Evolutionary conservation across 768 basidiomycete species (phyloP).

Genomic region (Cystobasidium tubakii): DNA sequence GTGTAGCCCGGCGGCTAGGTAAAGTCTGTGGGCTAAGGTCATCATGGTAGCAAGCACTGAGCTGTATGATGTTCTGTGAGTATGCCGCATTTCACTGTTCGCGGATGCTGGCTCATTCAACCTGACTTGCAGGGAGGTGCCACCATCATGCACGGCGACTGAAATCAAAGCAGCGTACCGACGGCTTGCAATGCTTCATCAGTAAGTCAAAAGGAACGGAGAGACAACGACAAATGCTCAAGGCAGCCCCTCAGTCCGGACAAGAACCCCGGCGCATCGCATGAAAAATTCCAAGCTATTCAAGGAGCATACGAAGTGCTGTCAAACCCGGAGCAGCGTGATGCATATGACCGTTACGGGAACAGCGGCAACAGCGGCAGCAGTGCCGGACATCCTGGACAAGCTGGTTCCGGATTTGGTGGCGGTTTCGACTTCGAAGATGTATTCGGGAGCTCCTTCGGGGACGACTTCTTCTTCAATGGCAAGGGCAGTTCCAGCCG

Average conservation of each 20-base stretch:
- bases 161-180: slow-evolving; percentile 94
- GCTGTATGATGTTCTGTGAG: slow-evolving; percentile 17
- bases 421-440: slow-evolving; percentile 61
- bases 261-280: slow-evolving; percentile 33
- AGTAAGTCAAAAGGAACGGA: slow-evolving; percentile 53
- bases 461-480: slow-evolving; percentile 31
- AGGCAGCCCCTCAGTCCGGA: slow-evolving; percentile 15
- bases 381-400: slow-evolving; percentile 44
- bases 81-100: background rate
- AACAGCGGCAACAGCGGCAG: slow-evolving; percentile 55
- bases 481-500: slow-evolving; percentile 40
- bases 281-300: slow-evolving; percentile 42
- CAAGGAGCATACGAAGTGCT: slow-evolving; percentile 65
- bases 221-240: background rate
- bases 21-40: background rate
- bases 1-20: too few species aligned
- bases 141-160: slow-evolving; percentile 51
- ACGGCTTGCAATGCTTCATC: slow-evolving; percentile 79
- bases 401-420: slow-evolving; percentile 50
- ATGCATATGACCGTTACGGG: slow-evolving; percentile 67
- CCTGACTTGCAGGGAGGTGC: slow-evolving; percentile 42
- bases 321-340: slow-evolving; percentile 63
- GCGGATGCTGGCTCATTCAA: slow-evolving; percentile 10
- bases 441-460: slow-evolving; percentile 70
- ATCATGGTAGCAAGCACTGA: background rate